Evolutionary conservation across 306 rosid species (phyloP).

Genomic region (Glycyrrhiza uralensis): DNA sequence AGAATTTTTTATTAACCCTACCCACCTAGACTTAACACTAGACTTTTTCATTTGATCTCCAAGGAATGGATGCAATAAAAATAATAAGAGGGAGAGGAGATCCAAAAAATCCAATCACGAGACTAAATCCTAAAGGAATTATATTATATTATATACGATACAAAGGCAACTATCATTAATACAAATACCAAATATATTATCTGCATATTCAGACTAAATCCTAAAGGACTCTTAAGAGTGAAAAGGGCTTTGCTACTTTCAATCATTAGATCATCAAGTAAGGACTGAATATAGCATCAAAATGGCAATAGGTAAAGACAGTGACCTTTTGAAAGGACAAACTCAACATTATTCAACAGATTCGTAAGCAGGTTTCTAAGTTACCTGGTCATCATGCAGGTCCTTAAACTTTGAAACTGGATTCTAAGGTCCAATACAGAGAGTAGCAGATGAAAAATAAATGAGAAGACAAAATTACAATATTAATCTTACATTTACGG

Average conservation of each 20-base stretch:
- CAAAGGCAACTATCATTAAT: neutral
- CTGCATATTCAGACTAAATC: constrained; percentile 11
- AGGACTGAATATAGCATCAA: neutral
- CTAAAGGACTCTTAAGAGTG: neutral
- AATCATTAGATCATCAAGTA: constrained; percentile 8
- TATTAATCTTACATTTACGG: too few species aligned
- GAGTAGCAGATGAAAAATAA: too few species aligned
- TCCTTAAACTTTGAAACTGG: constrained; percentile 47
- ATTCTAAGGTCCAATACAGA: too few species aligned
- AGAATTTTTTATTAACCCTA: too few species aligned
- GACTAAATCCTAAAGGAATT: too few species aligned
- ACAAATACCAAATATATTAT: constrained; percentile 23
- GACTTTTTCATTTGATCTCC: too few species aligned
- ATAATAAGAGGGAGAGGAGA: too few species aligned
- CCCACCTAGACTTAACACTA: too few species aligned
- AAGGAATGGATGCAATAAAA: too few species aligned
- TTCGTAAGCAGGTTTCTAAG: neutral
- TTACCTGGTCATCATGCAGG: constrained; percentile 51
- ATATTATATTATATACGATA: neutral
- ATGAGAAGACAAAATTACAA: too few species aligned
- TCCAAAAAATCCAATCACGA: too few species aligned
- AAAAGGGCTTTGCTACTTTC: constrained; percentile 9
- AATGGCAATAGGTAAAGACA: neutral
- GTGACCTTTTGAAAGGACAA: neutral
- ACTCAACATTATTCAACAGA: neutral